These are phyloP conservation scores for Fusarium coicis DNA, from an alignment of 2,329 filamentous ascomycete genomes.

Conservation along the genomic window DNA sequence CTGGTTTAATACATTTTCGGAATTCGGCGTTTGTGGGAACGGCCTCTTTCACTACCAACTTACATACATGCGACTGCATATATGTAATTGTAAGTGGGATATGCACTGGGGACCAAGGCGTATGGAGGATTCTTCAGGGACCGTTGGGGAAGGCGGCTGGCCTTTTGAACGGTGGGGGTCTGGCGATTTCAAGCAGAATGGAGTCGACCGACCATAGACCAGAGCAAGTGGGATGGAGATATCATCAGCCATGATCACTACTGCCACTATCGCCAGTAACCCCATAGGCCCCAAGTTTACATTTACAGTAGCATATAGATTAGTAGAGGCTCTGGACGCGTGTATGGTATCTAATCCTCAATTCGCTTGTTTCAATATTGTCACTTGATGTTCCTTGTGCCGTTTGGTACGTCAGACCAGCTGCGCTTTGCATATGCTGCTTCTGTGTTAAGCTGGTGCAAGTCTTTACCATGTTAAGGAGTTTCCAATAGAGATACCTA, in stretches of 20 bases:
- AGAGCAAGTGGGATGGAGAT: slow-evolving; percentile 14
- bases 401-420: neutral
- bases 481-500: neutral
- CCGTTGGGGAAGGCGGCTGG: slow-evolving; percentile 20
- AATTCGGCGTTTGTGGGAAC: slow-evolving; percentile 44
- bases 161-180: slow-evolving; percentile 21
- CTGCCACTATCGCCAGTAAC: neutral
- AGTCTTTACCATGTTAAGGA: neutral
- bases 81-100: slow-evolving; percentile 29
- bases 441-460: neutral
- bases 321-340: slow-evolving; percentile 37
- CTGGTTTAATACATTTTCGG: slow-evolving; percentile 42
- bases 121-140: slow-evolving; percentile 30
- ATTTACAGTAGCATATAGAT: slow-evolving; percentile 38
- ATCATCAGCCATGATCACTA: slow-evolving; percentile 12
- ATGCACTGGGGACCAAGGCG: slow-evolving; percentile 34
- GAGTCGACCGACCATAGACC: slow-evolving; percentile 18
- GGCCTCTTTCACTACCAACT: slow-evolving; percentile 1
- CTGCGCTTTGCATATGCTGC: neutral
- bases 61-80: slow-evolving; percentile 22
- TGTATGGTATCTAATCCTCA: slow-evolving; percentile 43
- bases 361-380: slow-evolving; percentile 24
- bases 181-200: neutral
- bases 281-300: slow-evolving; percentile 5
- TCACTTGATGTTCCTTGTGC: slow-evolving; percentile 4